Evolutionary conservation across 1,284 basidiomycete species (phyloP), one percentile per base, ranked within the genome.

Genomic region (Cryptococcus sp.): DNA sequence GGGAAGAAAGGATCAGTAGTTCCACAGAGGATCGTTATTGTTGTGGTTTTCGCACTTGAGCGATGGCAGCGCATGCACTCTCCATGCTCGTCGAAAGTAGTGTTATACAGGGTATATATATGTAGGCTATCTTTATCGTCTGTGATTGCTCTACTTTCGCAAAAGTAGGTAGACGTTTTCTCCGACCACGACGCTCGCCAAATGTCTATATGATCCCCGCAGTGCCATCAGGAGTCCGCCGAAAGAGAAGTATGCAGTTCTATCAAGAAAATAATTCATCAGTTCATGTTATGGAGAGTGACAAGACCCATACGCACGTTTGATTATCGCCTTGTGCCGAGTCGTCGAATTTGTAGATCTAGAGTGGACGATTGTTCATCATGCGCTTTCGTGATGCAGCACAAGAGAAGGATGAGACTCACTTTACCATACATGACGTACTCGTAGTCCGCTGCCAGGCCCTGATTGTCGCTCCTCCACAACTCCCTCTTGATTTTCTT

Each of bases 341-440:
- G 58, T 91, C 88, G 76, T 99, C 95, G 75, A 96, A 97, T 75
- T 94, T 93, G 83, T 99, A 99, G 48, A 99, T 89, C 92, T 94
- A 52, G 10, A 15, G 25, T 11, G 1, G 20, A 23, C 19, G 19
- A 5, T 46, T 5, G 3, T 46, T 26, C 11, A 26, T 15, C 5
- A 3, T 5, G 19, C 17, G 13, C 19, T 22, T 5, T 26, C 19
- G 19, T 20, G 22, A 46, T 17, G 4, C 34, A 45, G 17, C 15
- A 43, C 29, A 44, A 34, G 29, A 10, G 29, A 10, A 10, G 34
- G 54, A 8, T 22, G 37, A 29, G 43, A 54, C 86, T 66, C 66
- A 93, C 91, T 86, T 96, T 98, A 46, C 95, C 95, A 75, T 92
- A 93, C 94, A 98, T 97, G 64, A 99, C 95, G 81, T 99, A 99